Evolutionary conservation across 768 basidiomycete genomes (phyloP).

Genomic region (Termitomyces sp.): DNA sequence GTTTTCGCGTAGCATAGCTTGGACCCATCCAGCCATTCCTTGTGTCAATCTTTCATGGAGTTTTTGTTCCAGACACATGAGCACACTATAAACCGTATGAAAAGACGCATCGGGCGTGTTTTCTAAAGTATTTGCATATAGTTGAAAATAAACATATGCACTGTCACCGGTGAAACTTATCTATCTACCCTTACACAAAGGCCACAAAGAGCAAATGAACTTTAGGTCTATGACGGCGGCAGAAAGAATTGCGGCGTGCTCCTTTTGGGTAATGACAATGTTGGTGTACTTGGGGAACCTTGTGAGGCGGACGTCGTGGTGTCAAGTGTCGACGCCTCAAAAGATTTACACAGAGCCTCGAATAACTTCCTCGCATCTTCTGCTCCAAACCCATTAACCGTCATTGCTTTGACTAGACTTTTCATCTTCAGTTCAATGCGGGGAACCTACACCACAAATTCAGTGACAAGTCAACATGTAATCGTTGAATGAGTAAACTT

Average conservation of each 20-base stretch:
- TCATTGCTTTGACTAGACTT: conserved; percentile 46
- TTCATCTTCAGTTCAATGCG: conserved; percentile 37
- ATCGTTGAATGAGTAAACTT: conserved; percentile 11
- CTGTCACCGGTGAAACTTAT: background rate
- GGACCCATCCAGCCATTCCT: too few species aligned
- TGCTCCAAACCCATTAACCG: conserved; percentile 41
- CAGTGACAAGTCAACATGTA: background rate
- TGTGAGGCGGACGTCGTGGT: conserved; percentile 3
- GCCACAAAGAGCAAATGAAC: background rate
- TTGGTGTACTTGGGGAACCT: background rate
- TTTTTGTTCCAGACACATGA: background rate
- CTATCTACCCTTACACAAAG: too few species aligned
- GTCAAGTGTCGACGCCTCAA: conserved; percentile 42
- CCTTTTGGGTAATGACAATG: conserved; percentile 8
- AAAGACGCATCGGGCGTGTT: background rate
- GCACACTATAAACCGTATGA: background rate
- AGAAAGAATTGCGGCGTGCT: background rate
- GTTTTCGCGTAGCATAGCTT: too few species aligned
- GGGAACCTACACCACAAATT: conserved; percentile 30
- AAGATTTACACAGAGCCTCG: conserved; percentile 43
- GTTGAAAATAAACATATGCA: background rate
- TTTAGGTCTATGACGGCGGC: background rate
- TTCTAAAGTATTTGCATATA: background rate
- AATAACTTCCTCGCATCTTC: conserved; percentile 48
- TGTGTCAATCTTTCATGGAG: too few species aligned